phyloP scores from a whole-genome alignment of 306 rosid genomes.

The Erythrophleum fordii region DNA sequence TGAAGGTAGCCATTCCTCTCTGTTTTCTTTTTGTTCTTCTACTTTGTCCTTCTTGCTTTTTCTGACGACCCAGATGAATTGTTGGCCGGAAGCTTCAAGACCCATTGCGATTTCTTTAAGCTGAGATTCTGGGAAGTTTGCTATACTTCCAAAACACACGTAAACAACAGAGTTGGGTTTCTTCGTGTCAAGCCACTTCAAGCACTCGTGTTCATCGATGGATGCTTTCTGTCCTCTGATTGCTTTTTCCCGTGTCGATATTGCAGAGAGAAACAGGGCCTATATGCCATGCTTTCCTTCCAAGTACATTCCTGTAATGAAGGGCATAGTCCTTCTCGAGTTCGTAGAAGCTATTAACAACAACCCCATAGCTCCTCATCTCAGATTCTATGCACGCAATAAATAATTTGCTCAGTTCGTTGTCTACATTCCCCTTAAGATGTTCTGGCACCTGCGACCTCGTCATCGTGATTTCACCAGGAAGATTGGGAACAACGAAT shows the following conservation, averaged over 20 bases:
- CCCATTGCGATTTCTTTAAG: slow-evolving; percentile 31
- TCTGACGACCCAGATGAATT: slow-evolving; percentile 33
- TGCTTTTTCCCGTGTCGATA: not conserved
- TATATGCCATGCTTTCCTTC: slow-evolving; percentile 54
- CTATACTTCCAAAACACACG: slow-evolving; percentile 34
- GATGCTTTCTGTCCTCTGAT: slow-evolving; percentile 10
- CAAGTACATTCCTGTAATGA: slow-evolving; percentile 29
- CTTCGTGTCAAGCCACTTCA: slow-evolving; percentile 34
- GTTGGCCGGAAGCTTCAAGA: slow-evolving; percentile 30
- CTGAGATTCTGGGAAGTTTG: slow-evolving; percentile 13
- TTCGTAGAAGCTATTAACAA: slow-evolving; percentile 51
- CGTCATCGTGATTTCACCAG: not conserved
- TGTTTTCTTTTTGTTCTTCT: not conserved
- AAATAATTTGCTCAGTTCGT: not conserved
- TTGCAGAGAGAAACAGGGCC: slow-evolving; percentile 46
- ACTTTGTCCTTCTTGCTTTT: not conserved
- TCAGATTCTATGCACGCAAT: slow-evolving; percentile 3
- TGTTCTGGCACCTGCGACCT: not conserved
- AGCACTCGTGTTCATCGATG: slow-evolving; percentile 13
- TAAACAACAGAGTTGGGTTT: slow-evolving; percentile 37
- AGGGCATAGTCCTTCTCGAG: slow-evolving; percentile 46
- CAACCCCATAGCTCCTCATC: slow-evolving; percentile 44
- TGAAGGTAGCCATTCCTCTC: not conserved
- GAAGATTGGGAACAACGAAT: not conserved
- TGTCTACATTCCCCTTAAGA: not conserved